phyloP scores from a whole-genome alignment of 345 rosid genomes.

The Eucalyptus regnans region DNA sequence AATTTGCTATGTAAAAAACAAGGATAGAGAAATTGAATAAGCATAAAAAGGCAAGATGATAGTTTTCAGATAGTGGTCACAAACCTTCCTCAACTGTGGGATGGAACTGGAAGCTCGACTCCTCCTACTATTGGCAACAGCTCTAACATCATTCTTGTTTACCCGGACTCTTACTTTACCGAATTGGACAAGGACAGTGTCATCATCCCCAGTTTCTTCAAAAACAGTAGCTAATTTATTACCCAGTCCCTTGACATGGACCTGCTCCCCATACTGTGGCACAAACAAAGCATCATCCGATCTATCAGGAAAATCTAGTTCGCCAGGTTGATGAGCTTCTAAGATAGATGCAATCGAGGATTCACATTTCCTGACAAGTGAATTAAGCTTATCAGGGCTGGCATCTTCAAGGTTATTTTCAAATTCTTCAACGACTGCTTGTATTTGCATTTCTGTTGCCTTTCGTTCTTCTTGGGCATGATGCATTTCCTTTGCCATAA shows the following conservation, averaged over 20 bases:
- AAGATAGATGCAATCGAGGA: slow-evolving; percentile 52
- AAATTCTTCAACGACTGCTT: slow-evolving; percentile 39
- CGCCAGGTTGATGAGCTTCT: slow-evolving; percentile 33
- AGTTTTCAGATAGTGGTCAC: not conserved
- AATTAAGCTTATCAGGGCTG: slow-evolving; percentile 35
- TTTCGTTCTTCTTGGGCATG: slow-evolving; percentile 43
- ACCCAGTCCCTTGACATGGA: slow-evolving; percentile 59
- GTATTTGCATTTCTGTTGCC: slow-evolving; percentile 38
- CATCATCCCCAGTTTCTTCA: slow-evolving; percentile 59
- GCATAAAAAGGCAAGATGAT: not conserved
- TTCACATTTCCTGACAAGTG: slow-evolving; percentile 51
- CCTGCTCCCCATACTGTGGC: slow-evolving; percentile 67
- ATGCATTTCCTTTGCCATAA: slow-evolving; percentile 47
- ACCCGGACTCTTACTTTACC: slow-evolving; percentile 75
- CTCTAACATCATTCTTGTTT: slow-evolving; percentile 45
- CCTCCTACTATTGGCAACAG: slow-evolving; percentile 14
- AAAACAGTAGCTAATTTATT: slow-evolving; percentile 65
- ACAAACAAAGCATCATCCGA: slow-evolving; percentile 13
- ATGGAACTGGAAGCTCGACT: slow-evolving; percentile 10
- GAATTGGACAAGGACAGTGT: slow-evolving; percentile 53
- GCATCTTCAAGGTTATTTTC: slow-evolving; percentile 32
- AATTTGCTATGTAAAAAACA: not conserved
- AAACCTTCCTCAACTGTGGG: slow-evolving; percentile 38
- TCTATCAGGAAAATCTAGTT: slow-evolving; percentile 17
- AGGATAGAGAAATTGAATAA: not conserved